Conservation (phyloP, 1,139 yeast species). For the Saccharomyces hybrid region DNA sequence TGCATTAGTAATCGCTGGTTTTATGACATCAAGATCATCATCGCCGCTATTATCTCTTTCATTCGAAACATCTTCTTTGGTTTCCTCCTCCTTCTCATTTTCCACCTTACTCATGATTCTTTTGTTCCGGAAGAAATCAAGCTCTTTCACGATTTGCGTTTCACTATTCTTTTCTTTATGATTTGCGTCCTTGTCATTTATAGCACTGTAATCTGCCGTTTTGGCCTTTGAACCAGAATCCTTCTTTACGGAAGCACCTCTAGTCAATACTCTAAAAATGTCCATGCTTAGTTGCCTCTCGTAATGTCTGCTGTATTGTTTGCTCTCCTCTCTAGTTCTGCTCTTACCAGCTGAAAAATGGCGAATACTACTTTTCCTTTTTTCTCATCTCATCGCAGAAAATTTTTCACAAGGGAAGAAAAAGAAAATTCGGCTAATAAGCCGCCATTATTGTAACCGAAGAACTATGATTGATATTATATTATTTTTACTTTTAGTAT, state of each 20-base stretch:
- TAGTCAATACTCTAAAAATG: conserved; percentile 70
- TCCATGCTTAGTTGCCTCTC: conserved; percentile 49
- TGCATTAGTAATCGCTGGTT: conserved; percentile 41
- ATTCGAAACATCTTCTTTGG: conserved; percentile 20
- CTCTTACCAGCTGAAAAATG: not conserved
- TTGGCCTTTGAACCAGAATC: conserved; percentile 24
- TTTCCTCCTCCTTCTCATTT: conserved; percentile 20
- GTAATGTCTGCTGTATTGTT: not conserved
- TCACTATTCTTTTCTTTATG: conserved; percentile 33
- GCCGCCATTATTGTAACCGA: not conserved
- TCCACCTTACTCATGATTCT: conserved; percentile 31
- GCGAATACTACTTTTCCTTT: not conserved
- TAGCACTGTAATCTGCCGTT: conserved; percentile 24
- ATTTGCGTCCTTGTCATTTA: conserved; percentile 9
- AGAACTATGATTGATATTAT: not conserved
- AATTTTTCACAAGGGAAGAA: not conserved
- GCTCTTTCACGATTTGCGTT: conserved; percentile 48
- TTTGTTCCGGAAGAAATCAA: conserved; percentile 64
- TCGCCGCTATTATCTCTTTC: conserved; percentile 13
- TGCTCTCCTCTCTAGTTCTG: not conserved
- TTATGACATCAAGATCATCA: conserved; percentile 23
- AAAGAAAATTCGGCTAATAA: not conserved
- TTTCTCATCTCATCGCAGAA: not conserved
- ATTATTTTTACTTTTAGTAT: not conserved
- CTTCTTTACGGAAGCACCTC: conserved; percentile 77